Evolutionary conservation across 345 rosid genomes (phyloP).

Genomic region (Leavenworthia alabamica): DNA sequence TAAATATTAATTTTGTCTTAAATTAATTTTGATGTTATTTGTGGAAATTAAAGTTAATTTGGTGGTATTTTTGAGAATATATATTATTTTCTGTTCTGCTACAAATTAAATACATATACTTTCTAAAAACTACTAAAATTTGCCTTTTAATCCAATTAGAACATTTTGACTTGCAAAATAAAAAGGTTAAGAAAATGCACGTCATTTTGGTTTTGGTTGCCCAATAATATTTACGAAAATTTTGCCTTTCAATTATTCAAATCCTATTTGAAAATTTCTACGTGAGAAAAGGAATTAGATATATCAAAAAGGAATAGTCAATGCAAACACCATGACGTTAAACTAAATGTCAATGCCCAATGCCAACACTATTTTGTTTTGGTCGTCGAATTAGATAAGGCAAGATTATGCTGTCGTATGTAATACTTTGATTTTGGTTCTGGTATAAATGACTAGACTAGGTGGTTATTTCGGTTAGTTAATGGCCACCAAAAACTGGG

Average conservation of each 20-base stretch:
- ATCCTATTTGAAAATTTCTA: neutral
- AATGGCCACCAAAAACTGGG: no score
- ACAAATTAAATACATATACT: neutral
- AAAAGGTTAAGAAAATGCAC: no score
- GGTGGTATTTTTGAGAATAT: no score
- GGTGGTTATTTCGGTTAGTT: no score
- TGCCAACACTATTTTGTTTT: neutral
- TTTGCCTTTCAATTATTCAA: neutral
- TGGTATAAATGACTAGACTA: no score
- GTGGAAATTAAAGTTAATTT: no score
- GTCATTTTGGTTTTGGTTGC: no score
- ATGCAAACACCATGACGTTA: neutral
- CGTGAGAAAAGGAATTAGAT: no score
- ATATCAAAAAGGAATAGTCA: neutral
- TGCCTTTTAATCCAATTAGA: neutral
- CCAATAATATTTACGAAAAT: neutral
- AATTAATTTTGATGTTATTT: no score
- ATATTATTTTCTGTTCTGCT: no score
- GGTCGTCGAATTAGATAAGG: neutral
- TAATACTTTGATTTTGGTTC: neutral
- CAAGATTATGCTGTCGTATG: neutral
- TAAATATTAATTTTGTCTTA: no score
- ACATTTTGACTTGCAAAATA: no score
- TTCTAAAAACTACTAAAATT: neutral
- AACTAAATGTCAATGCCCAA: neutral